A percentile compares a stretch with the other conserved stretches of the same genome.
Evolutionary conservation across 805 yeast species (phyloP).

Genomic region (Babjeviella inositovora): DNA sequence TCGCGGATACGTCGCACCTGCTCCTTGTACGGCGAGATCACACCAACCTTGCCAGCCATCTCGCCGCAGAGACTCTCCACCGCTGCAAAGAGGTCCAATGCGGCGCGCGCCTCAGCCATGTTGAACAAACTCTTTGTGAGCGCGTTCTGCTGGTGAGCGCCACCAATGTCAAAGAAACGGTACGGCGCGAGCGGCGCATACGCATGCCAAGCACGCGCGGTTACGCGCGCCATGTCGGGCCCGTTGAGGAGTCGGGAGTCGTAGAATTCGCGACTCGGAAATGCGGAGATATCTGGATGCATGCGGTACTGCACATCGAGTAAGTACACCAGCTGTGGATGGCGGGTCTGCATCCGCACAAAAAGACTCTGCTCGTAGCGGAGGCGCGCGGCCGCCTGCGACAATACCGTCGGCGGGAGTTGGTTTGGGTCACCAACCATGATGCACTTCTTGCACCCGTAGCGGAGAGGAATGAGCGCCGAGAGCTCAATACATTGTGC

Average conservation of each 20-base stretch:
- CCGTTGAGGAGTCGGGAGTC: conserved; percentile 64
- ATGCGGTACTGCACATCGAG: conserved; percentile 91
- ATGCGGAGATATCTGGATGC: conserved; percentile 84
- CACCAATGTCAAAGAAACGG: conserved; percentile 57
- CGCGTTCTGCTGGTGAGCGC: conserved; percentile 48
- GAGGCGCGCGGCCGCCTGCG: conserved; percentile 68
- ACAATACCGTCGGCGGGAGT: conserved; percentile 90
- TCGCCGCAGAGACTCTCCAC: conserved; percentile 34
- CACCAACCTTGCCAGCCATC: conserved; percentile 66
- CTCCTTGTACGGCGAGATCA: conserved; percentile 90
- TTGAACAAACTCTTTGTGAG: conserved; percentile 62
- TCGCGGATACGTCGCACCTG: conserved; percentile 51
- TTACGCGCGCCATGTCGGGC: conserved; percentile 42
- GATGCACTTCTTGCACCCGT: conserved; percentile 80
- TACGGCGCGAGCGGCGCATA: conserved; percentile 50
- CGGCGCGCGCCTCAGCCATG: conserved; percentile 52
- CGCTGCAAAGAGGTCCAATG: conserved; percentile 51
- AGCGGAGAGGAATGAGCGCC: conserved; percentile 79
- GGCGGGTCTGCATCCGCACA: conserved; percentile 74
- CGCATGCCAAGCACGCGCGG: conserved; percentile 64
- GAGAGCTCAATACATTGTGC: conserved; percentile 94
- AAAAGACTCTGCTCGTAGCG: conserved; percentile 85
- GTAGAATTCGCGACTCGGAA: conserved; percentile 81
- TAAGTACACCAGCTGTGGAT: conserved; percentile 46
- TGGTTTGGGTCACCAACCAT: conserved; percentile 99